A percentile compares a stretch with the other conserved stretches of the same genome.
Conservation (phyloP, 2,329 filamentous ascomycete species). For the Colletotrichum tanaceti region DNA sequence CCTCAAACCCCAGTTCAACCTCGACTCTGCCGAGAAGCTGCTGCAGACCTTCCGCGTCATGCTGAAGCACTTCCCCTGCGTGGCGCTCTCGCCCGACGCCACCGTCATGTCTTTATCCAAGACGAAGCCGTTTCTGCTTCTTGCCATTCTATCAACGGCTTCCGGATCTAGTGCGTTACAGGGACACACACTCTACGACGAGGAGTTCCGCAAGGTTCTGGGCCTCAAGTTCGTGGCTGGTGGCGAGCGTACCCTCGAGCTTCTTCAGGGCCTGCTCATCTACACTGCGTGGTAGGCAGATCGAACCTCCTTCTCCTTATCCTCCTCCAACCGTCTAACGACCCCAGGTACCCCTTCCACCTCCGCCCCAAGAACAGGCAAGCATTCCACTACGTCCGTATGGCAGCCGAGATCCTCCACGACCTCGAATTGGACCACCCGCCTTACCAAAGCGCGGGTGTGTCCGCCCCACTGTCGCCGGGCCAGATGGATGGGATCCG, state of each 20-base stretch:
- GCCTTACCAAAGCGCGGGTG: constrained; percentile 42
- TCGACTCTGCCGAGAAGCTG: constrained; percentile 62
- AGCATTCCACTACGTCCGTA: constrained; percentile 62
- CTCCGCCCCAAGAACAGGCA: constrained; percentile 64
- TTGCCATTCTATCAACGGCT: constrained; percentile 64
- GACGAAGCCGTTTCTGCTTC: constrained; percentile 63
- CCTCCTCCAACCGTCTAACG: constrained; percentile 14
- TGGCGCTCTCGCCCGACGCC: constrained; percentile 54
- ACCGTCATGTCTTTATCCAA: constrained; percentile 58
- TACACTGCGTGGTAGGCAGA: constrained; percentile 66
- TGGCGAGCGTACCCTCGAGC: constrained; percentile 67
- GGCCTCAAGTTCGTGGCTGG: constrained; percentile 67
- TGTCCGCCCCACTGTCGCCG: constrained; percentile 42
- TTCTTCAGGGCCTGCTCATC: constrained; percentile 67
- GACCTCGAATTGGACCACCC: constrained; percentile 63
- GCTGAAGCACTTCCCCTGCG: constrained; percentile 57
- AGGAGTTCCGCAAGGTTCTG: constrained; percentile 68
- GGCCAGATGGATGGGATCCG: constrained; percentile 57
- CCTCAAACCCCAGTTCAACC: constrained; percentile 65
- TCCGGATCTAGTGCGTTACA: constrained; percentile 61
- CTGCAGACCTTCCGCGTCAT: constrained; percentile 58
- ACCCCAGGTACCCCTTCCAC: constrained; percentile 65
- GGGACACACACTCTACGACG: constrained; percentile 65
- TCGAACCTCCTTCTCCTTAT: background rate
- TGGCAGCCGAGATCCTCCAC: constrained; percentile 61